These are phyloP conservation scores for Imleria badia DNA, from an alignment of 768 basidiomycete species.

Conservation along the genomic window DNA sequence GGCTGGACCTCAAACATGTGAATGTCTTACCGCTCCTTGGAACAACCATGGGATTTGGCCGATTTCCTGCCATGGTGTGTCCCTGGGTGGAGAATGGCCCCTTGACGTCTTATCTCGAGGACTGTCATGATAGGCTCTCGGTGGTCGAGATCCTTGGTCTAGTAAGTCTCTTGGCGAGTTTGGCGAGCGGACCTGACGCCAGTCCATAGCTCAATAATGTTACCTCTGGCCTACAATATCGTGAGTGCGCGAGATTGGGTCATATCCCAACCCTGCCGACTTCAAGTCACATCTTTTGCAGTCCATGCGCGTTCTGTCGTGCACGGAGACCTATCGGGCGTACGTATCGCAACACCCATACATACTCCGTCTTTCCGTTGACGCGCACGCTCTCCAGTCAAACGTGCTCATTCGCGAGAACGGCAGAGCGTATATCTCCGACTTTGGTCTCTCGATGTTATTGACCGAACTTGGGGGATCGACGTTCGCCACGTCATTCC, in stretches of 20 bases:
- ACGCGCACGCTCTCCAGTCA: slow-evolving; percentile 24
- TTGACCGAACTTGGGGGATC: slow-evolving; percentile 6
- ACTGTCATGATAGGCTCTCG: slow-evolving; percentile 6
- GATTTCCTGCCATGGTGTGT: slow-evolving; percentile 28
- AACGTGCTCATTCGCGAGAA: slow-evolving; percentile 42
- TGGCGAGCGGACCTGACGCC: not conserved
- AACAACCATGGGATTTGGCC: slow-evolving; percentile 23
- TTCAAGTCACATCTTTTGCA: not conserved
- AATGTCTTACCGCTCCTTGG: slow-evolving; percentile 27
- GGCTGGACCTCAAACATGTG: slow-evolving; percentile 22
- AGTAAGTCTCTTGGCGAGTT: not conserved
- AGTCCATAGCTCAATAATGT: slow-evolving; percentile 9
- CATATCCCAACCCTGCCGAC: too few species aligned
- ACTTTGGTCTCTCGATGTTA: slow-evolving; percentile 41
- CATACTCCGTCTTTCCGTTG: not conserved
- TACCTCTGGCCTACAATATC: slow-evolving; percentile 13
- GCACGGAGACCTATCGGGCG: slow-evolving; percentile 22
- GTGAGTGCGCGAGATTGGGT: not conserved
- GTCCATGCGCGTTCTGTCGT: slow-evolving; percentile 20
- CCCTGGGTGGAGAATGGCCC: slow-evolving; percentile 27
- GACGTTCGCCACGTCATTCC: slow-evolving; percentile 19
- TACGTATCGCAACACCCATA: not conserved
- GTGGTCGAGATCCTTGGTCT: not conserved
- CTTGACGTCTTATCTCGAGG: slow-evolving; percentile 21
- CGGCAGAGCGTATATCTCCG: slow-evolving; percentile 39